A percentile compares a stretch with the other conserved stretches of the same genome.
Evolutionary conservation across 1,139 yeast genomes (phyloP).

Genomic region (Hyphopichia burtonii): DNA sequence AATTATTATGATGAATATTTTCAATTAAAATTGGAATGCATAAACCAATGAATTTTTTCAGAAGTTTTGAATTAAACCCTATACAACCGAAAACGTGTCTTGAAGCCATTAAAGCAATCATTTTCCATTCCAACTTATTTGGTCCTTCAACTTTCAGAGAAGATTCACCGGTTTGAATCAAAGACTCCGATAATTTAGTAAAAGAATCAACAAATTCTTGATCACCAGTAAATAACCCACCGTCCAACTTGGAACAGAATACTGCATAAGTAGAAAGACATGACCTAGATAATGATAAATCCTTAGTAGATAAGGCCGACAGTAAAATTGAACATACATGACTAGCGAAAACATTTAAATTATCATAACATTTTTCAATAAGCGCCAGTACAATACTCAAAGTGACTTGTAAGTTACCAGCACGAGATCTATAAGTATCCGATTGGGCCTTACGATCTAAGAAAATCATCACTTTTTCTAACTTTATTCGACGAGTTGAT

Average conservation of each 20-base stretch:
- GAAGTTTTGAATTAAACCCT: conserved; percentile 38
- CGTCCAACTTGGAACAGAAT: conserved; percentile 66
- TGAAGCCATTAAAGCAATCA: conserved; percentile 46
- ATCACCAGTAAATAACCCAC: conserved; percentile 72
- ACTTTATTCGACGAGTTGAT: conserved; percentile 83
- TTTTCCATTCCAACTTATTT: conserved; percentile 47
- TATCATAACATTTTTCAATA: conserved; percentile 75
- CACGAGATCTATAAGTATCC: conserved; percentile 61
- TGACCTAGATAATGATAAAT: conserved; percentile 55
- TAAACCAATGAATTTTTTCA: conserved; percentile 34
- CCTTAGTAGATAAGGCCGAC: conserved; percentile 47
- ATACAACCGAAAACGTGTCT: conserved; percentile 43
- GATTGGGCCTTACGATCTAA: conserved; percentile 60
- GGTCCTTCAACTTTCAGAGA: conserved; percentile 25
- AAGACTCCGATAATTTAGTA: conserved; percentile 35
- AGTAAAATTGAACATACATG: conserved; percentile 52
- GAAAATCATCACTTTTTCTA: conserved; percentile 80
- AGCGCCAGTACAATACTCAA: conserved; percentile 67
- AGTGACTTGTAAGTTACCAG: conserved; percentile 84
- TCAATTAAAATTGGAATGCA: conserved; percentile 44
- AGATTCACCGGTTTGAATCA: conserved; percentile 25
- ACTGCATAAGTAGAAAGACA: conserved; percentile 52
- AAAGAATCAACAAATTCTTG: conserved; percentile 55
- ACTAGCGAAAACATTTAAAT: conserved; percentile 77
- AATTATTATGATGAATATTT: conserved; percentile 19